These are phyloP conservation scores for Sugiyamaella paludigena DNA, from an alignment of 1,139 yeast species.

Conservation along the genomic window DNA sequence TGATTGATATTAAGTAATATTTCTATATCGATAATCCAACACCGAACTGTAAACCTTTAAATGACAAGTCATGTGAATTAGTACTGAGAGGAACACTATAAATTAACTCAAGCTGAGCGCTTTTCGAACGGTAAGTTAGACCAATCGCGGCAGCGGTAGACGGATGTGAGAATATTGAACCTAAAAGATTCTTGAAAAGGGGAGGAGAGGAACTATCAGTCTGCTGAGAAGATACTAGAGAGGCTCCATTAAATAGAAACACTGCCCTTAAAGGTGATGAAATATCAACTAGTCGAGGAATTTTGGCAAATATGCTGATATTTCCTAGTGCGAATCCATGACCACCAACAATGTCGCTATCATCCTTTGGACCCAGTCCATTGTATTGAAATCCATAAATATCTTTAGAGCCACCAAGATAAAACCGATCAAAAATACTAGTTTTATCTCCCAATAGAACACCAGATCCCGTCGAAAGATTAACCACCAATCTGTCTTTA, in stretches of 20 bases:
- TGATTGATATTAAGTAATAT: background rate
- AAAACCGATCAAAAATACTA: conserved; percentile 47
- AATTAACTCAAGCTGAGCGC: conserved; percentile 88
- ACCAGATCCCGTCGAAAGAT: conserved; percentile 23
- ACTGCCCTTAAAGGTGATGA: conserved; percentile 70
- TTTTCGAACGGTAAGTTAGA: conserved; percentile 75
- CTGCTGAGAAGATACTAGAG: conserved; percentile 42
- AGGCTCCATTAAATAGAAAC: conserved; percentile 71
- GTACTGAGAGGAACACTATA: conserved; percentile 73
- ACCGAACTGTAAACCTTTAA: conserved; percentile 93
- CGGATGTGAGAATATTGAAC: conserved; percentile 12
- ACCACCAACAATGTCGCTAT: conserved; percentile 64
- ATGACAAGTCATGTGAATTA: conserved; percentile 59
- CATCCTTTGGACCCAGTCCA: conserved; percentile 84
- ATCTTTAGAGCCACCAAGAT: conserved; percentile 82
- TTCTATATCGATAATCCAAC: conserved; percentile 71
- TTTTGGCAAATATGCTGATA: conserved; percentile 57
- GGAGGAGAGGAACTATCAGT: conserved; percentile 2
- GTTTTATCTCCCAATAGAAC: conserved; percentile 17
- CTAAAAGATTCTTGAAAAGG: conserved; percentile 3
- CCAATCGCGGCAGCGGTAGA: conserved; percentile 49
- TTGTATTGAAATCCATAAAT: conserved; percentile 72
- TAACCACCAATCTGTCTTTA: conserved; percentile 23
- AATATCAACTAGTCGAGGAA: conserved; percentile 50
- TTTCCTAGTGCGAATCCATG: conserved; percentile 67